These are phyloP conservation scores for Eucalyptus decipiens DNA, from an alignment of 345 rosid genomes.

Conservation along the genomic window DNA sequence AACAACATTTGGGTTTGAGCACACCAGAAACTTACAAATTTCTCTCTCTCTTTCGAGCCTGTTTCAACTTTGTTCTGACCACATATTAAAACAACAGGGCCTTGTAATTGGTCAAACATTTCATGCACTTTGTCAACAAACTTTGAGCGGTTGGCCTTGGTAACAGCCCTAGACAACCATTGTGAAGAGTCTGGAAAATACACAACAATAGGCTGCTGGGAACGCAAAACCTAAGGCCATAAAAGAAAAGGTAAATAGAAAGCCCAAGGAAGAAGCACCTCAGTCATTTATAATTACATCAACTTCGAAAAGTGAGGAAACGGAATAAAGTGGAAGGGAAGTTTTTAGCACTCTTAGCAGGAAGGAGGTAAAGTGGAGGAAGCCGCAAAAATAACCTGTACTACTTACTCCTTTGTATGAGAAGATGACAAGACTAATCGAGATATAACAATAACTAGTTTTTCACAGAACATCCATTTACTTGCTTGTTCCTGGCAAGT, in stretches of 20 bases:
- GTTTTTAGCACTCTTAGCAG: neutral
- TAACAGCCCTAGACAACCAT: constrained; percentile 94
- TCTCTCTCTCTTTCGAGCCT: constrained; percentile 73
- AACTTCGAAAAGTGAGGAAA: neutral
- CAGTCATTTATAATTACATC: neutral
- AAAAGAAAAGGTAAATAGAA: neutral
- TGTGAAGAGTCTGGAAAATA: constrained; percentile 85
- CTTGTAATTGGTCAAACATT: constrained; percentile 67
- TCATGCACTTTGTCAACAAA: constrained; percentile 65
- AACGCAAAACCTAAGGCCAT: constrained; percentile 58
- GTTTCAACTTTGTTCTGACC: constrained; percentile 79
- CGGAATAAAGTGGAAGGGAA: neutral
- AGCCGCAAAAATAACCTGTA: neutral
- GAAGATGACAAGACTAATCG: neutral
- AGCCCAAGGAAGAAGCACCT: neutral
- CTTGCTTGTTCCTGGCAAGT: neutral
- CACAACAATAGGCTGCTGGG: constrained; percentile 72
- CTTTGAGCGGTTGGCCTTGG: constrained; percentile 57
- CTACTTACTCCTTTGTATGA: neutral
- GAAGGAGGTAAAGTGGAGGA: neutral
- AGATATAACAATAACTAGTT: neutral
- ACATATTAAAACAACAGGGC: constrained; percentile 84
- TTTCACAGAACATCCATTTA: neutral
- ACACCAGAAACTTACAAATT: constrained; percentile 48
- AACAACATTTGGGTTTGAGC: neutral